Evolutionary conservation across 2,329 filamentous ascomycete species (phyloP), one percentile per base, ranked within the genome.

Genomic region (Claviceps humidiphila): DNA sequence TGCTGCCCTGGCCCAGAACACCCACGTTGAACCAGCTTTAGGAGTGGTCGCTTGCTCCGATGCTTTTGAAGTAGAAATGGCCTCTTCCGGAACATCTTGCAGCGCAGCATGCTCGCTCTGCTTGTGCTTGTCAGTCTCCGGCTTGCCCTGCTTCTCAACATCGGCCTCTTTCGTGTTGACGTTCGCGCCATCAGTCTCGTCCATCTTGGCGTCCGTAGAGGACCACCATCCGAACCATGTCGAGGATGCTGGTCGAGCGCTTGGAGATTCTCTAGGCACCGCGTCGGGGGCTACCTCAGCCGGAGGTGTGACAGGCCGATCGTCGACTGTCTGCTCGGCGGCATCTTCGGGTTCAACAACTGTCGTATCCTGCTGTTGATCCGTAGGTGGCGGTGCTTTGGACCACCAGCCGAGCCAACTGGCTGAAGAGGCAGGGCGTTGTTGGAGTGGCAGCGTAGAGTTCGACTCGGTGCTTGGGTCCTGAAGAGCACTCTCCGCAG

Each of bases 1-100:
- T 1, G 72, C 66, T 57, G 84, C 81, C 46, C 75, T 78, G 14
- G 83, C 88, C 86, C 86, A 91, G 58, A 91, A 90, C 0, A 84
- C 86, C 87, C 87, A 91, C 0, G 83, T 86, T 0, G 85, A 85
- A 13, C 78, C 78, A 17, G 73, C 71, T 16, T 75, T 70, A 5
- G 74, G 74, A n/a, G 66, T 61, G 1, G 68, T 60, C 8, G 62
- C 60, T 52, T 67, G 55, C 59, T 63, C 52, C 64, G 60, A 14
- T 63, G 51, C 8, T 16, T 37, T 43, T 2, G 45, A 4, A 9
- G 38, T 20, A 20, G 63, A 52, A 6, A 65, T 63, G 1, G 68
- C 55, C 8, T 63, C 58, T n/a, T 61, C 51, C 4, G 68, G 61
- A 2, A 69, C 69, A 57, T 78, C 71, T 47, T 71, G 53, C 68